phyloP scores from a whole-genome alignment of 768 basidiomycete species.

The Tylopilus sp. region DNA sequence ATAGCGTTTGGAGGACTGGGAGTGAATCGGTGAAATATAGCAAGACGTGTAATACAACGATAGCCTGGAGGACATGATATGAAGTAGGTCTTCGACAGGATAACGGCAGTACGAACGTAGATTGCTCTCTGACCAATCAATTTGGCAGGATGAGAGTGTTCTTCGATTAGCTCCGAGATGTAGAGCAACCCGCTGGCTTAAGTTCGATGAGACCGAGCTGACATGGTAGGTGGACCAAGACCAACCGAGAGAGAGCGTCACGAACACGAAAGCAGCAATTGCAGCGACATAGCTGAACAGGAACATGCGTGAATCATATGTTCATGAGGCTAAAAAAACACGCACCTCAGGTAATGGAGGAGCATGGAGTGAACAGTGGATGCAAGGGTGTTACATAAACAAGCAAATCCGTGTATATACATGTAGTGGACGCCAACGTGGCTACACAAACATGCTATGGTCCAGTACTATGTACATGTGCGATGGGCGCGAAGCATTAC shows the following conservation, averaged over 20 bases:
- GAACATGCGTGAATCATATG: background rate
- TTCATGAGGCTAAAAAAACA: constrained; percentile 8
- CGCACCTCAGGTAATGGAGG: constrained; percentile 61
- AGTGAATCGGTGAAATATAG: constrained; percentile 81
- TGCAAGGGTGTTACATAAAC: background rate
- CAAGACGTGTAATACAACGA: constrained; percentile 73
- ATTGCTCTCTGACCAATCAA: constrained; percentile 78
- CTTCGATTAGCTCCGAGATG: constrained; percentile 93
- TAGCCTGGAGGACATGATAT: constrained; percentile 45
- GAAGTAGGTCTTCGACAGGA: background rate
- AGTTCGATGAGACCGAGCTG: constrained; percentile 7
- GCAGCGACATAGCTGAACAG: constrained; percentile 68
- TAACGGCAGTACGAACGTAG: constrained; percentile 58
- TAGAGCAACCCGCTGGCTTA: constrained; percentile 91
- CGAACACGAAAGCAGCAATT: constrained; percentile 77
- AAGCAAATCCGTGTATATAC: too few species aligned
- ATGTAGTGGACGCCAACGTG: too few species aligned
- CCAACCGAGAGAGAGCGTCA: constrained; percentile 88
- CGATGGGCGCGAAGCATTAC: constrained; percentile 48
- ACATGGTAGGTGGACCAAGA: constrained; percentile 5
- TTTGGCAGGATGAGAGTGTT: constrained; percentile 84
- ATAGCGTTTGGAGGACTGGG: constrained; percentile 67
- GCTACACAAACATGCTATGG: background rate
- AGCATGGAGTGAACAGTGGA: constrained; percentile 20
- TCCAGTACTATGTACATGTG: constrained; percentile 29